Evolutionary conservation across 495 filamentous ascomycete species (phyloP).

Genomic region (Glarea lozoyensis): DNA sequence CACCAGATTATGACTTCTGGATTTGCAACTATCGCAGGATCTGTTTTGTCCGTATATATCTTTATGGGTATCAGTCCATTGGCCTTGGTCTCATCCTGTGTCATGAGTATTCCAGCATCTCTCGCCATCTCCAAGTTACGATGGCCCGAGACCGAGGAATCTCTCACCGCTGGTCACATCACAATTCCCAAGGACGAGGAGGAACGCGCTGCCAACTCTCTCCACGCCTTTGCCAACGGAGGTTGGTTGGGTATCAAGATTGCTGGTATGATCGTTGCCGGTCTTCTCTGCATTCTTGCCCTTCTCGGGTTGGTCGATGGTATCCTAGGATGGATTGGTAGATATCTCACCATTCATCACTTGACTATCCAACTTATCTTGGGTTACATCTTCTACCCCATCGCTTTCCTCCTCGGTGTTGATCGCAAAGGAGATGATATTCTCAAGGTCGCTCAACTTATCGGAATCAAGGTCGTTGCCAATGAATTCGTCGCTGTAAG

Average conservation of each 20-base stretch:
- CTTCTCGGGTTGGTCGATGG: conserved; percentile 68
- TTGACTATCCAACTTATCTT: conserved; percentile 71
- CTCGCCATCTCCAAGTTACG: conserved; percentile 81
- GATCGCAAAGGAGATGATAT: conserved; percentile 65
- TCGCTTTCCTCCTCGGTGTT: conserved; percentile 82
- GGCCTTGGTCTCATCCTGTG: conserved; percentile 82
- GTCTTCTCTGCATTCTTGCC: conserved; percentile 77
- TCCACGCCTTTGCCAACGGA: conserved; percentile 82
- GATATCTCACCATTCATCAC: conserved; percentile 65
- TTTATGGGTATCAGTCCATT: conserved; percentile 70
- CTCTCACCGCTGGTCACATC: conserved; percentile 68
- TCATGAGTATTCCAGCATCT: conserved; percentile 89
- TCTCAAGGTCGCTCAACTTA: conserved; percentile 64
- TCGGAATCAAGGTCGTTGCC: conserved; percentile 74
- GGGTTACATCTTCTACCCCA: conserved; percentile 75
- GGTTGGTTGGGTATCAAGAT: conserved; percentile 87
- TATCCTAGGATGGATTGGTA: conserved; percentile 82
- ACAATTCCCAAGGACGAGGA: conserved; percentile 63
- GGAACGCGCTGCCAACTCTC: conserved; percentile 59
- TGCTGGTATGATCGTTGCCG: conserved; percentile 72
- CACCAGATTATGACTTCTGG: conserved; percentile 85
- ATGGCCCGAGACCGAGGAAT: conserved; percentile 79
- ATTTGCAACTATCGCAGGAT: conserved; percentile 56
- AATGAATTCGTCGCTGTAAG: conserved; percentile 29
- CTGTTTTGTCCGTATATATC: conserved; percentile 74